A percentile compares a stretch with the other conserved stretches of the same genome.
Evolutionary conservation across 2,329 filamentous ascomycete species (phyloP).

Genomic region (Coniochaeta sp.): DNA sequence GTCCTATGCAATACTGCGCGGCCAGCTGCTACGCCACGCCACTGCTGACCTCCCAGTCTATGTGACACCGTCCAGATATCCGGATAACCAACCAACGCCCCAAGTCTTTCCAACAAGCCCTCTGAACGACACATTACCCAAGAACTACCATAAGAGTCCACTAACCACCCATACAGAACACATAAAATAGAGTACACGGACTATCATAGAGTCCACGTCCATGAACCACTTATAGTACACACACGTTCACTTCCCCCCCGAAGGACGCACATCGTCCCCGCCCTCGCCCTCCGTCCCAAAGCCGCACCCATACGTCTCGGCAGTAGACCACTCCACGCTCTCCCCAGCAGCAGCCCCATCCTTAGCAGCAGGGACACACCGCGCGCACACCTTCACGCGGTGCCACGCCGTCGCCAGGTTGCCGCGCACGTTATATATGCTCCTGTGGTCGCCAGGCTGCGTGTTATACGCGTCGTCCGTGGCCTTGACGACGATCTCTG

Average conservation of each 20-base stretch:
- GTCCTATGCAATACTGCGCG: too few relatives aligned
- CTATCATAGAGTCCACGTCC: not conserved
- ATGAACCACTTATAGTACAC: not conserved
- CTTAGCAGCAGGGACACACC: conserved; percentile 12
- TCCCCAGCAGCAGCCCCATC: not conserved
- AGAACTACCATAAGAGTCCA: too few relatives aligned
- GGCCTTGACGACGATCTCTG: conserved; percentile 56
- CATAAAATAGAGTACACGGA: too few relatives aligned
- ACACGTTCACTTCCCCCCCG: not conserved
- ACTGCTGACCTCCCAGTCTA: too few relatives aligned
- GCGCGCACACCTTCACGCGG: conserved; percentile 35
- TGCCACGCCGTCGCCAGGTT: conserved; percentile 65
- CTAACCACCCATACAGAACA: too few relatives aligned
- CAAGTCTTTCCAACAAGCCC: too few relatives aligned
- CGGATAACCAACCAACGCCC: too few relatives aligned
- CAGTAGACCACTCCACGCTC: conserved; percentile 20
- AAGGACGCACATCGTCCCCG: not conserved
- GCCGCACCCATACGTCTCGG: conserved; percentile 17
- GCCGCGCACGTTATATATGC: conserved; percentile 57
- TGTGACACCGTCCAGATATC: too few relatives aligned
- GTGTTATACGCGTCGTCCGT: conserved; percentile 61
- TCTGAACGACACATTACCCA: too few relatives aligned
- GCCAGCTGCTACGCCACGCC: too few relatives aligned
- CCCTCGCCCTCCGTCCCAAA: conserved; percentile 15
- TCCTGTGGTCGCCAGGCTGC: conserved; percentile 53